phyloP scores from a whole-genome alignment of 805 yeast genomes.

The Kazachstania africana region DNA sequence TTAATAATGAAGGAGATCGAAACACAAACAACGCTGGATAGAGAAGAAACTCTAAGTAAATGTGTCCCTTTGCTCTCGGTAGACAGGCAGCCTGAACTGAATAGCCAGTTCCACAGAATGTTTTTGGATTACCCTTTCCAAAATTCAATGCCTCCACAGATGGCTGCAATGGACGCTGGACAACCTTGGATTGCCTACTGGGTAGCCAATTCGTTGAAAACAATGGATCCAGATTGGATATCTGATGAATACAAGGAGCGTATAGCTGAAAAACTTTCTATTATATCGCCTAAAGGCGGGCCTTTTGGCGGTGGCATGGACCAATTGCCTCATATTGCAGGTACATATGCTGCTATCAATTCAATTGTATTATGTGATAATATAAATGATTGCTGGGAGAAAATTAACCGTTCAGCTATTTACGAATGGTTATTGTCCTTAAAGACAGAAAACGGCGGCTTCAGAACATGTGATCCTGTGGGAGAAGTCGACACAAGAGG shows the following conservation, averaged over 20 bases:
- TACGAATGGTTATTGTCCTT: constrained; percentile 53
- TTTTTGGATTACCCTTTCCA: constrained; percentile 34
- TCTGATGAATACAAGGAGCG: constrained; percentile 17
- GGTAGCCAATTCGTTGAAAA: constrained; percentile 46
- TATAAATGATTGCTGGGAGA: constrained; percentile 29
- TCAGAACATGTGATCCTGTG: constrained; percentile 27
- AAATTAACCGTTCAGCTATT: constrained; percentile 36
- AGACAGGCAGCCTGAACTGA: constrained; percentile 5
- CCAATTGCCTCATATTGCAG: constrained; percentile 76
- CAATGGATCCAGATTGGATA: constrained; percentile 28
- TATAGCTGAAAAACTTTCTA: constrained; percentile 23
- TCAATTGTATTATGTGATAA: constrained; percentile 45
- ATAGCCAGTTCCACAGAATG: constrained; percentile 29
- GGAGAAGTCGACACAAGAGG: constrained; percentile 88
- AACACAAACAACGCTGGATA: constrained; percentile 22
- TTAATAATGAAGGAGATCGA: constrained; percentile 15
- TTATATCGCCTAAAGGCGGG: constrained; percentile 30
- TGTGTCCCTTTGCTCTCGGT: constrained; percentile 9
- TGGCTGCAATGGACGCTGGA: constrained; percentile 66
- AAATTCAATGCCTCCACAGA: constrained; percentile 38
- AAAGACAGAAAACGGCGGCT: constrained; percentile 65
- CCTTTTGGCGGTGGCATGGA: constrained; percentile 82
- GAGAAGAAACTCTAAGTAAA: constrained; percentile 13
- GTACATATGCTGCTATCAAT: constrained; percentile 67
- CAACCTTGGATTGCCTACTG: constrained; percentile 87